Conservation (phyloP, 768 basidiomycete species). For the Russula ochroleuca region DNA sequence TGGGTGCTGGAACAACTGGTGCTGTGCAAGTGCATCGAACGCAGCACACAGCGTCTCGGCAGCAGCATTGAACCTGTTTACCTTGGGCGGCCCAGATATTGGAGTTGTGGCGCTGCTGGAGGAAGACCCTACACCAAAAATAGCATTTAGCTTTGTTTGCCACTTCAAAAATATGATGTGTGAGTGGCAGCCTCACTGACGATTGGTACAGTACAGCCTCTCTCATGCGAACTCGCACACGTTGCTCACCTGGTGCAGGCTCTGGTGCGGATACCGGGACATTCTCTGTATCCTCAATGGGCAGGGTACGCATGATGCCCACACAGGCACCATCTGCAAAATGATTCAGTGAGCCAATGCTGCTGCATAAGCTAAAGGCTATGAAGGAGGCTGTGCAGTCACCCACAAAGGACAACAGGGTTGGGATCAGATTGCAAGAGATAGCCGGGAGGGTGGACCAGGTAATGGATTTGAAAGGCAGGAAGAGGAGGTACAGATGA, state of each 20-base stretch:
- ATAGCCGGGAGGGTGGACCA: no score
- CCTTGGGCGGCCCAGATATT: slow-evolving; percentile 32
- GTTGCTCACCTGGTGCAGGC: slow-evolving; percentile 10
- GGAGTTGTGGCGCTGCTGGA: slow-evolving; percentile 30
- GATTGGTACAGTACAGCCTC: slow-evolving; percentile 3
- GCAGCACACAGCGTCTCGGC: slow-evolving; percentile 50
- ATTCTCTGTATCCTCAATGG: slow-evolving; percentile 37
- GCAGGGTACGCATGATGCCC: slow-evolving; percentile 33
- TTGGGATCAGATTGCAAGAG: no score
- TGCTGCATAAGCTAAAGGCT: no score
- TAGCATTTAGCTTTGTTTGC: not conserved
- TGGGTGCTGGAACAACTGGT: slow-evolving; percentile 65
- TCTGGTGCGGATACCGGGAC: slow-evolving; percentile 30
- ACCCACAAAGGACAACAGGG: no score
- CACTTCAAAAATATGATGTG: no score
- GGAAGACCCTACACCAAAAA: not conserved
- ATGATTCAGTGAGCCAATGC: no score
- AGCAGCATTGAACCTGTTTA: slow-evolving; percentile 65
- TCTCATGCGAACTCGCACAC: slow-evolving; percentile 11
- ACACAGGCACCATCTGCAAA: slow-evolving; percentile 83
- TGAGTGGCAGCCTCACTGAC: not conserved
- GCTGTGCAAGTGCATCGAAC: slow-evolving; percentile 62
- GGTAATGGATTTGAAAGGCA: no score
- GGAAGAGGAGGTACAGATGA: no score
- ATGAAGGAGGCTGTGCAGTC: no score